Base-by-base conservation (phyloP, 1,284 basidiomycete genomes). In the Fomitopsis pinicola region DNA sequence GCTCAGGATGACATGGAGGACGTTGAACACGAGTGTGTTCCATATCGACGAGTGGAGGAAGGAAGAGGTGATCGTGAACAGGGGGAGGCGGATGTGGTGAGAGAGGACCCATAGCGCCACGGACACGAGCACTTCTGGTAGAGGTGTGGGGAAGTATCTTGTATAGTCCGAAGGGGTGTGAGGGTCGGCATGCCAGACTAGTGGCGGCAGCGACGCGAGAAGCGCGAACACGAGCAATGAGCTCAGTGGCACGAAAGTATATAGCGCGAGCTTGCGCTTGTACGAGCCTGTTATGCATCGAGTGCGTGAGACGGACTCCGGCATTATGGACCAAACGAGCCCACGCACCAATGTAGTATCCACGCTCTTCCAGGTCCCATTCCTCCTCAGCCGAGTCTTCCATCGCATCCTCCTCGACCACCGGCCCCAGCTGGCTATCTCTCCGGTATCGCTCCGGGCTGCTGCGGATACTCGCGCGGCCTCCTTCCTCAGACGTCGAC, bases 51-150 rank as follows among this genome's bases (percentile, higher is more conserved):
- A 68, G 36, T 68, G 69, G 58, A 76, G 30, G 5, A 68, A 26
- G 19, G 33, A 36, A 14, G 72, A 68, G 22, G 69, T 61, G 36
- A 72, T 33, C n/a, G 69, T 67, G 70, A 80, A 86, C 19, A 86
- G 59, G 1, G 83, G 82, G 14, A 79, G 72, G 57, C 84, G 80
- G 28, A 89, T 76, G 48, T 82, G 76, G 71, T 89, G 80, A 0
- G 82, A 76, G 19, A 90, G 73, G 22, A 82, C 77, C 78, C 85
- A 91, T 48, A 89, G 75, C 2, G 84, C 78, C n/a, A 77, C 76
- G 0, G 87, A 80, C 50, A 82, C 72, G 55, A 88, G 68, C 33
- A 88, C 64, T 70, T 90, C 86, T 5, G 84, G 82, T 30, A 87
- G 65, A 0, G 88, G 87, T 42, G 79, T 82, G 2, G 82, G 83